A percentile compares a stretch with the other conserved stretches of the same genome.
Conservation (phyloP, 768 basidiomycete species). For the Krasilnikovozyma curviuscula region DNA sequence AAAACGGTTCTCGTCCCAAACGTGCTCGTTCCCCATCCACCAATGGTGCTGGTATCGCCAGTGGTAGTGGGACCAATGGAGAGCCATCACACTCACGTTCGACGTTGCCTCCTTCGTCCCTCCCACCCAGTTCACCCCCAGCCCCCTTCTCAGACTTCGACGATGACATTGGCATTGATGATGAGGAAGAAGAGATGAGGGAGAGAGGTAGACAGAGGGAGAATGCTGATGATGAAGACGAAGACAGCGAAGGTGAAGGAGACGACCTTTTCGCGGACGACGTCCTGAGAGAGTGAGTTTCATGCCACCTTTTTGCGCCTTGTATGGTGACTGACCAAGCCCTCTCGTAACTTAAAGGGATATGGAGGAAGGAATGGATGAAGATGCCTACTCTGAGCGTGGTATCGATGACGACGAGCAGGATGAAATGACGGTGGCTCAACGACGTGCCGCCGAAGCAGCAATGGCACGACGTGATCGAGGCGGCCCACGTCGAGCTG, state of each 20-base stretch:
- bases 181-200: slow-evolving; percentile 24
- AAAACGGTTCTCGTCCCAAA: slow-evolving; percentile 21
- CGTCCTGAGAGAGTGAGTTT: slow-evolving; percentile 47
- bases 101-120: slow-evolving; percentile 38
- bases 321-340: too few species aligned
- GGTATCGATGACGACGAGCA: slow-evolving; percentile 64
- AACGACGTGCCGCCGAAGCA: slow-evolving; percentile 62
- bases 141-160: slow-evolving; percentile 72
- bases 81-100: slow-evolving; percentile 21
- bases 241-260: slow-evolving; percentile 58
- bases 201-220: slow-evolving; percentile 18
- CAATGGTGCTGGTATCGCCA: background rate
- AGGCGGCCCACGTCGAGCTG: slow-evolving; percentile 38
- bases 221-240: slow-evolving; percentile 33
- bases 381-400: slow-evolving; percentile 48
- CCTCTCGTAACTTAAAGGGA: slow-evolving; percentile 5
- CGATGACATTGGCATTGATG: slow-evolving; percentile 45
- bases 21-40: slow-evolving; percentile 17
- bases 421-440: slow-evolving; percentile 45
- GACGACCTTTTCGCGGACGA: slow-evolving; percentile 84
- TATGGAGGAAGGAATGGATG: background rate
- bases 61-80: slow-evolving; percentile 12
- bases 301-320: slow-evolving; percentile 18
- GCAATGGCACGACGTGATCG: slow-evolving; percentile 80
- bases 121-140: slow-evolving; percentile 71